Base-by-base conservation (phyloP, 2,329 filamentous ascomycete species). In the Hypoxylon sp. region DNA sequence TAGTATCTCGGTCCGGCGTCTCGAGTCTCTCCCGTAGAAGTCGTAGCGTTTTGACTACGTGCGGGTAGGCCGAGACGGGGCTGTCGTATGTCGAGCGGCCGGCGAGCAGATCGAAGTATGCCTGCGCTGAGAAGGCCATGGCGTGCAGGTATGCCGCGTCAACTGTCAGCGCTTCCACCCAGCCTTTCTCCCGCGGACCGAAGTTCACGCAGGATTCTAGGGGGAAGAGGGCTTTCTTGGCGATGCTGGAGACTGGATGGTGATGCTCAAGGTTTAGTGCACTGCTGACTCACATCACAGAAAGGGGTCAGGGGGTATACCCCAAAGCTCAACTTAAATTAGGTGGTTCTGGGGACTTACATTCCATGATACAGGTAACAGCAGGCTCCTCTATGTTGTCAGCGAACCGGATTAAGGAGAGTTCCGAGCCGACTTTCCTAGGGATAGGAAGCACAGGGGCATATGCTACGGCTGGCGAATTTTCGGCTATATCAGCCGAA, bases 141-240 rank as follows among this genome's bases (percentile, higher is more conserved):
- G 68, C 60, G 52, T 75, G 71, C 2, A 75, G 60, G 40, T 70
- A 72, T 7, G 66, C 67, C 2, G 67, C 50, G 44, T 74, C 71
- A n/a, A 55, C 21, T 4, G 61, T 57, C 7, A 74, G 51, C 11
- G 64, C 63, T 7, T 65, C 65, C 27, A 71, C 60, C 65, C 65
- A 70, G n/a, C 35, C 32, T 11, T 56, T 47, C 3, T 58, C 61
- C 5, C 62, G 43, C 4, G 48, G 55, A 1, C 66, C 57, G 46
- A 70, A 70, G 17, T 60, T 29, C 7, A 72, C 63, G 31, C 61
- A 68, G n/a, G 55, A 40, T 42, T 71, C 65, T 3, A 73, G 58
- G 12, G 65, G 67, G 48, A 68, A 72, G 9, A 73, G 35, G 12
- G 65, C 50, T 23, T 61, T 48, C 27, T 69, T 71, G 1, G 69